phyloP scores from a whole-genome alignment of 2,329 filamentous ascomycete species.

The Microthyrium microscopicum region DNA sequence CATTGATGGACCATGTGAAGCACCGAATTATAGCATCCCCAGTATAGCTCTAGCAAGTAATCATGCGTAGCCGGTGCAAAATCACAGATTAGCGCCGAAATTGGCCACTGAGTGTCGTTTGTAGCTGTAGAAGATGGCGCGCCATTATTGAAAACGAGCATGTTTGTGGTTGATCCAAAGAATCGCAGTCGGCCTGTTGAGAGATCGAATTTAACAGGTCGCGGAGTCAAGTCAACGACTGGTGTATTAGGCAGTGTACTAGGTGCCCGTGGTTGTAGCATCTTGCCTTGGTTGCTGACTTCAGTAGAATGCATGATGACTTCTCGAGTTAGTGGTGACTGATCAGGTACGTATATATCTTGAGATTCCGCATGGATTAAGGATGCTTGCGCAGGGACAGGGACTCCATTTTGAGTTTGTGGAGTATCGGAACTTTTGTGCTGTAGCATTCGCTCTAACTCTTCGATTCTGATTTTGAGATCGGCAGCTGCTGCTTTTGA shows the following conservation, averaged over 20 bases:
- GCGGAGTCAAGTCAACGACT: background rate
- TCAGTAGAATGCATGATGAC: background rate
- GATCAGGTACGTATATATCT: background rate
- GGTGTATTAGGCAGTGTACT: background rate
- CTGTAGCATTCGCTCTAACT: background rate
- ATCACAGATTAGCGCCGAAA: conserved; percentile 1
- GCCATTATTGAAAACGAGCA: background rate
- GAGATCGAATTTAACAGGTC: conserved; percentile 2
- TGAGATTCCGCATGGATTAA: too few relatives aligned
- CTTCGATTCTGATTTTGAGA: background rate
- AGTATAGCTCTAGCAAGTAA: conserved; percentile 3
- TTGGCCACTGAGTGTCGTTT: conserved; percentile 4
- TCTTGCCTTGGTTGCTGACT: background rate
- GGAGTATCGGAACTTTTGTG: background rate
- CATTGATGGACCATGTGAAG: conserved; percentile 3
- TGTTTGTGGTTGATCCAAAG: conserved; percentile 3
- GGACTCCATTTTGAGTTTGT: background rate
- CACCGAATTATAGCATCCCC: background rate
- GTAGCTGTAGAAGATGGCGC: background rate
- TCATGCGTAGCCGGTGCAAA: conserved; percentile 2
- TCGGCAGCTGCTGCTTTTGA: background rate
- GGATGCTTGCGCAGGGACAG: background rate
- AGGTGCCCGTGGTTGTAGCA: background rate
- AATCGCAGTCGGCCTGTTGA: conserved; percentile 1
- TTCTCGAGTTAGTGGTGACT: background rate